These are phyloP conservation scores for Alternaria gaisen DNA, from an alignment of 2,329 filamentous ascomycete species.

Conservation along the genomic window DNA sequence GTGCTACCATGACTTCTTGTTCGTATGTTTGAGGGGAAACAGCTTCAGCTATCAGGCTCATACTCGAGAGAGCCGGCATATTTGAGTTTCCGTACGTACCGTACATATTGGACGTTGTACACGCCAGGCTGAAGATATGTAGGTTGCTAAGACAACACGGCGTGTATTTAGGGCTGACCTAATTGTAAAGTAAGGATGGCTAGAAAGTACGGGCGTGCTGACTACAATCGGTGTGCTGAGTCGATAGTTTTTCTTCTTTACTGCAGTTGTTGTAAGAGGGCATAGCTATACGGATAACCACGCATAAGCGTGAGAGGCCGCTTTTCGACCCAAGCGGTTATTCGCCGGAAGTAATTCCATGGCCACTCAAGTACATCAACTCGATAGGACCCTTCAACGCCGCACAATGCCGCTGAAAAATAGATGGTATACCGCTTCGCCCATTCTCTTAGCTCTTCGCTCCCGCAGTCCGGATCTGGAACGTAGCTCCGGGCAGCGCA, in stretches of 20 bases:
- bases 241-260: neutral
- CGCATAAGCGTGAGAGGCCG: neutral
- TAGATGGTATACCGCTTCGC: neutral
- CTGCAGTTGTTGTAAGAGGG: neutral
- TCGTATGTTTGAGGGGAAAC: neutral
- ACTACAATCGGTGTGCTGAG: neutral
- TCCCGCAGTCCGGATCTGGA: conserved; percentile 89
- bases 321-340: neutral
- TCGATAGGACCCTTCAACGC: conserved; percentile 26
- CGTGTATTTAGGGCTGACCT: neutral
- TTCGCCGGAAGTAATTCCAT: neutral
- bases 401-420: conserved; percentile 44
- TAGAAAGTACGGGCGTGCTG: neutral
- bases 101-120: no score
- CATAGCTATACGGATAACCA: neutral
- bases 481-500: conserved; percentile 87
- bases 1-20: neutral
- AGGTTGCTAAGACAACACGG: neutral
- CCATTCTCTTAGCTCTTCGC: conserved; percentile 65
- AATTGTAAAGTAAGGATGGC: neutral
- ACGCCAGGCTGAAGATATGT: neutral
- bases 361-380: neutral
- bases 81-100: neutral
- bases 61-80: neutral
- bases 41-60: neutral